phyloP scores from a whole-genome alignment of 2,329 filamentous ascomycete species.

The Hortaea sp. region DNA sequence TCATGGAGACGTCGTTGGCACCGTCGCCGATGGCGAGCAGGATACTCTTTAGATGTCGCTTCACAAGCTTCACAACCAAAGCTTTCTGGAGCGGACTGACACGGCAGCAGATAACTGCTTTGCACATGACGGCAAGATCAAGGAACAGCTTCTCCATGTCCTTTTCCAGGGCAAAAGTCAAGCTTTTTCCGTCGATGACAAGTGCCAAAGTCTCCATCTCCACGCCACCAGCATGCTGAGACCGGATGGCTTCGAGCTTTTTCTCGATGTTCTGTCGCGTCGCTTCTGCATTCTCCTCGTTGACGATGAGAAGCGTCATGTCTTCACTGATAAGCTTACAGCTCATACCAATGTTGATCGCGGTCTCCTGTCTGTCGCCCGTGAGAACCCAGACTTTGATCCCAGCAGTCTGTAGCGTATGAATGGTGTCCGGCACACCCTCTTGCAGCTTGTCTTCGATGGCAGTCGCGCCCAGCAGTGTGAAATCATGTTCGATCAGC shows the following conservation, averaged over 20 bases:
- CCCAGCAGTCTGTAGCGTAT: slow-evolving; percentile 88
- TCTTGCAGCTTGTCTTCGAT: slow-evolving; percentile 97
- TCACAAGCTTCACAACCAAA: slow-evolving; percentile 94
- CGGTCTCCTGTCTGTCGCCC: slow-evolving; percentile 93
- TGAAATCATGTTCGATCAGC: slow-evolving; percentile 86
- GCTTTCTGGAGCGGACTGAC: slow-evolving; percentile 96
- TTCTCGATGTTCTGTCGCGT: slow-evolving; percentile 86
- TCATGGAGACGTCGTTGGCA: slow-evolving; percentile 99
- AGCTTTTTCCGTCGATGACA: slow-evolving; percentile 89
- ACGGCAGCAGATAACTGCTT: slow-evolving; percentile 95
- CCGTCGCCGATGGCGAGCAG: slow-evolving; percentile 94
- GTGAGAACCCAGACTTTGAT: slow-evolving; percentile 99
- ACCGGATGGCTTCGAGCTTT: slow-evolving; percentile 83
- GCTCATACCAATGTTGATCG: slow-evolving; percentile 99
- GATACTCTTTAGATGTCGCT: slow-evolving; percentile 83
- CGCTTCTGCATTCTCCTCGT: slow-evolving; percentile 70
- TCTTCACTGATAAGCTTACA: slow-evolving; percentile 98
- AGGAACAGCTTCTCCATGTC: slow-evolving; percentile 90
- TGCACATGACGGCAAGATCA: slow-evolving; percentile 89
- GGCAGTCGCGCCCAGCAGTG: slow-evolving; percentile 83
- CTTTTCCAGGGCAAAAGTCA: slow-evolving; percentile 86
- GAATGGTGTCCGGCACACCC: slow-evolving; percentile 94
- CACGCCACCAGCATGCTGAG: slow-evolving; percentile 64
- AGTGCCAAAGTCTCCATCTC: slow-evolving; percentile 82
- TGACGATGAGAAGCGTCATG: slow-evolving; percentile 94